These are phyloP conservation scores for Herpetospermum pedunculosum DNA, from an alignment of 306 rosid species.

Conservation along the genomic window DNA sequence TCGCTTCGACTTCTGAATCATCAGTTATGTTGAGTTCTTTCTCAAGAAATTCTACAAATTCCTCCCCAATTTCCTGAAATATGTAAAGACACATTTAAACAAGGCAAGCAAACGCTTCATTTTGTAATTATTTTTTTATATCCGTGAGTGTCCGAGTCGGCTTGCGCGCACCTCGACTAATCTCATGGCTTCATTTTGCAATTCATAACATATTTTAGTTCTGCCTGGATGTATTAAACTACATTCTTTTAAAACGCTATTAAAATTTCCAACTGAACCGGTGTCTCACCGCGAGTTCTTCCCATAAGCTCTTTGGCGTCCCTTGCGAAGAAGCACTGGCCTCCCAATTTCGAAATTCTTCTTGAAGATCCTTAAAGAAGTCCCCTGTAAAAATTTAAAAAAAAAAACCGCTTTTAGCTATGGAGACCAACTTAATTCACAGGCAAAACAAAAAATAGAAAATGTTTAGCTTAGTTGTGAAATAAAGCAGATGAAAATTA, in stretches of 20 bases:
- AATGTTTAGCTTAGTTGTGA: background rate
- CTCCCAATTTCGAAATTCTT: slow-evolving; percentile 90
- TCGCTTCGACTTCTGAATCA: slow-evolving; percentile 27
- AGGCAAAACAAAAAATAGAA: background rate
- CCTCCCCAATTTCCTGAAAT: slow-evolving; percentile 95
- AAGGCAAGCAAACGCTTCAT: background rate
- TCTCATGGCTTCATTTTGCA: background rate
- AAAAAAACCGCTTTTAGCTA: slow-evolving; percentile 20
- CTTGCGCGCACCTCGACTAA: no score
- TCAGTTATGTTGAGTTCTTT: slow-evolving; percentile 76
- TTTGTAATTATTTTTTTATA: no score
- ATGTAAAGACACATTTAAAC: background rate
- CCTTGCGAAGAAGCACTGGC: slow-evolving; percentile 66
- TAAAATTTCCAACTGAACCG: background rate
- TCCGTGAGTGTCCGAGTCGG: no score
- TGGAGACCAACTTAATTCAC: slow-evolving; percentile 1
- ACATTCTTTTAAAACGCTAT: background rate
- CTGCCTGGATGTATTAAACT: background rate
- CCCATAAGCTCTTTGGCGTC: slow-evolving; percentile 93
- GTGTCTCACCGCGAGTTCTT: slow-evolving; percentile 69
- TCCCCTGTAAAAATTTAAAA: slow-evolving; percentile 47
- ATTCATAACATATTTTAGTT: background rate
- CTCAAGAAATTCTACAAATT: slow-evolving; percentile 90
- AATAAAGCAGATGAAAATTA: background rate
- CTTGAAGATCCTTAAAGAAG: slow-evolving; percentile 80